A percentile compares a stretch with the other conserved stretches of the same genome.
These are phyloP conservation scores for Neurospora sp. DNA, from an alignment of 495 filamentous ascomycete genomes.

Conservation along the genomic window DNA sequence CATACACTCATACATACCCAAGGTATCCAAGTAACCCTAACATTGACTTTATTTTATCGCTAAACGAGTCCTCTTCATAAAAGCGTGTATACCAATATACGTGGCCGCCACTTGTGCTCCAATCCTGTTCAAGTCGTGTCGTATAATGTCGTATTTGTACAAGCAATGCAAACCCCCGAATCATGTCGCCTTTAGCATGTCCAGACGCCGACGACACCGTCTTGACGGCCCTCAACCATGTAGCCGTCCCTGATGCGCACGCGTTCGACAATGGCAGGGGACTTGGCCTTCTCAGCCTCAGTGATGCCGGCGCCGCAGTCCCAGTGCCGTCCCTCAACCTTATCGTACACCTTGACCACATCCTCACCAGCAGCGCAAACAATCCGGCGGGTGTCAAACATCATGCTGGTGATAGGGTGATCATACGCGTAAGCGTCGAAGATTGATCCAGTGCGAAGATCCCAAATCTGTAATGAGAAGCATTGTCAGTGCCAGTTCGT, in stretches of 20 bases:
- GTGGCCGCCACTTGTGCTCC: background rate
- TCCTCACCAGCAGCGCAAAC: constrained; percentile 83
- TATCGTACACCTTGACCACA: constrained; percentile 96
- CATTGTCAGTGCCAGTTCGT: background rate
- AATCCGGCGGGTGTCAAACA: constrained; percentile 89
- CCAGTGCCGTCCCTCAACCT: constrained; percentile 91
- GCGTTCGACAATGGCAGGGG: constrained; percentile 64
- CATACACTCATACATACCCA: background rate
- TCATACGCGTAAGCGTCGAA: constrained; percentile 96
- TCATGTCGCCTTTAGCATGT: constrained; percentile 49
- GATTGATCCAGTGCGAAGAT: constrained; percentile 91
- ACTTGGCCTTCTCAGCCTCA: constrained; percentile 49
- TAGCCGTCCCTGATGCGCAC: constrained; percentile 93
- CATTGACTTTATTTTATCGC: background rate
- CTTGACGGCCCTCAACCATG: constrained; percentile 77
- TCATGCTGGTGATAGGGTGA: constrained; percentile 89
- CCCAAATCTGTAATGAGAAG: constrained; percentile 69
- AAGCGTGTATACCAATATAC: background rate
- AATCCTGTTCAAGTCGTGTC: background rate
- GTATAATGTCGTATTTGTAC: background rate
- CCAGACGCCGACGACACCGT: constrained; percentile 89
- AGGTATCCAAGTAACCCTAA: background rate
- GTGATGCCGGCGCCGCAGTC: constrained; percentile 81
- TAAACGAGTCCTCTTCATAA: background rate
- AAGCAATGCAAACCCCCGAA: background rate